These are phyloP conservation scores for Cucumis cinereus DNA, from an alignment of 306 rosid genomes.

Conservation along the genomic window DNA sequence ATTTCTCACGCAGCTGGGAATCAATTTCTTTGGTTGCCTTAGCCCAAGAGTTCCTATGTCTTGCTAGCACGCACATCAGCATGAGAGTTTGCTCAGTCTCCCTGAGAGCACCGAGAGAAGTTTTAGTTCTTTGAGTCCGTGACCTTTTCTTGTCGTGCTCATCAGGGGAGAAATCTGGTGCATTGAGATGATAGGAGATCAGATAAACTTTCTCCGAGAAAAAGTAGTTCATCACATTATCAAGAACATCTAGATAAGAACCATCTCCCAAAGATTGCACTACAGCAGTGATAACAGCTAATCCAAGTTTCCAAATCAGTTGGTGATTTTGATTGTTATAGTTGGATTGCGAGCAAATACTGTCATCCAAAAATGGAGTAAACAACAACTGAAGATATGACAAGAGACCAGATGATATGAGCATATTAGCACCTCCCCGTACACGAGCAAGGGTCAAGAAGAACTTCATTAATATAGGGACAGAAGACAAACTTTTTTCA, in stretches of 20 bases:
- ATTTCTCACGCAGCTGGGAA: conserved; percentile 67
- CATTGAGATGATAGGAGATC: conserved; percentile 57
- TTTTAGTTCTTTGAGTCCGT: conserved; percentile 43
- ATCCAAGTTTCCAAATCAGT: conserved; percentile 78
- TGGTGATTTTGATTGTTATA: conserved; percentile 28
- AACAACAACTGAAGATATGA: conserved; percentile 58
- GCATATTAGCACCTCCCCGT: conserved; percentile 88
- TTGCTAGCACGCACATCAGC: conserved; percentile 76
- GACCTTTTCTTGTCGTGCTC: conserved; percentile 74
- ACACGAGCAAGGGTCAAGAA: conserved; percentile 75
- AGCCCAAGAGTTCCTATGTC: conserved; percentile 75
- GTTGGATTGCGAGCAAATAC: conserved; percentile 17
- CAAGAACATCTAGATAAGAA: conserved; percentile 53
- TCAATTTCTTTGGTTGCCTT: conserved; percentile 62
- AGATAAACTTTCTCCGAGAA: conserved; percentile 62
- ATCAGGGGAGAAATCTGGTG: conserved; percentile 61
- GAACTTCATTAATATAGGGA: conserved; percentile 62
- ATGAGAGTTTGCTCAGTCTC: conserved; percentile 73
- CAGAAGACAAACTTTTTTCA: conserved; percentile 28
- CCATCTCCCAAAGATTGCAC: conserved; percentile 78
- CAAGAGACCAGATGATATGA: conserved; percentile 53
- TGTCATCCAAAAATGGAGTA: conserved; percentile 35
- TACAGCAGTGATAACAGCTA: conserved; percentile 78
- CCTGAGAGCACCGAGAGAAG: conserved; percentile 51
- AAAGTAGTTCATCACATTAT: conserved; percentile 58